Evolutionary conservation across 176 grass and related monocot species (phyloP).

Genomic region (Cenchrus americanus): DNA sequence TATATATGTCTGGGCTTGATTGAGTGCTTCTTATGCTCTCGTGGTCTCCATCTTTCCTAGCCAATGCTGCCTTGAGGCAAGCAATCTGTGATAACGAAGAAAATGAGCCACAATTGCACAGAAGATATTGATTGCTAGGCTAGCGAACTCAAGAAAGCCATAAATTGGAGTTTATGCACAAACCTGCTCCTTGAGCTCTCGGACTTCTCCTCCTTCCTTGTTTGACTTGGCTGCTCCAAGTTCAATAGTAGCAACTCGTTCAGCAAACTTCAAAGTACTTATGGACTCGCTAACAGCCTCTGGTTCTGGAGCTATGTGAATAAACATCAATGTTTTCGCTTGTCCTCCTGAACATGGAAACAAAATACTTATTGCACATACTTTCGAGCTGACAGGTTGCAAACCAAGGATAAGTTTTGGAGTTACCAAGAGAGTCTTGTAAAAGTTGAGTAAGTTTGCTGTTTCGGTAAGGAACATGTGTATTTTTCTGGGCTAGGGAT

Average conservation of each 20-base stretch:
- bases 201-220: slow-evolving; percentile 70
- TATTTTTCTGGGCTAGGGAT: slow-evolving; percentile 67
- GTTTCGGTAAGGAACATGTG: slow-evolving; percentile 77
- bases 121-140: background rate
- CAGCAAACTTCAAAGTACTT: slow-evolving; percentile 78
- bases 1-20: slow-evolving; percentile 70
- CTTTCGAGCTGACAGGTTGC: background rate
- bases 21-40: slow-evolving; percentile 56
- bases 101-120: slow-evolving; percentile 2
- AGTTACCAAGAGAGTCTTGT: slow-evolving; percentile 78
- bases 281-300: slow-evolving; percentile 69
- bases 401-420: slow-evolving; percentile 34
- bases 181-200: slow-evolving; percentile 82
- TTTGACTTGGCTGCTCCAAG: slow-evolving; percentile 72
- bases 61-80: slow-evolving; percentile 67
- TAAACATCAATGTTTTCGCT: slow-evolving; percentile 84
- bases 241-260: slow-evolving; percentile 66
- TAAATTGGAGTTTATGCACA: slow-evolving; percentile 5
- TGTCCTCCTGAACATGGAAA: slow-evolving; percentile 63
- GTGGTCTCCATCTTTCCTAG: slow-evolving; percentile 56
- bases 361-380: slow-evolving; percentile 4
- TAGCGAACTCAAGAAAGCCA: slow-evolving; percentile 15
- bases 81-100: slow-evolving; percentile 52
- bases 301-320: slow-evolving; percentile 78
- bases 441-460: slow-evolving; percentile 79